These are phyloP conservation scores for Gastrolobium bilobum DNA, from an alignment of 306 rosid genomes.

Conservation along the genomic window DNA sequence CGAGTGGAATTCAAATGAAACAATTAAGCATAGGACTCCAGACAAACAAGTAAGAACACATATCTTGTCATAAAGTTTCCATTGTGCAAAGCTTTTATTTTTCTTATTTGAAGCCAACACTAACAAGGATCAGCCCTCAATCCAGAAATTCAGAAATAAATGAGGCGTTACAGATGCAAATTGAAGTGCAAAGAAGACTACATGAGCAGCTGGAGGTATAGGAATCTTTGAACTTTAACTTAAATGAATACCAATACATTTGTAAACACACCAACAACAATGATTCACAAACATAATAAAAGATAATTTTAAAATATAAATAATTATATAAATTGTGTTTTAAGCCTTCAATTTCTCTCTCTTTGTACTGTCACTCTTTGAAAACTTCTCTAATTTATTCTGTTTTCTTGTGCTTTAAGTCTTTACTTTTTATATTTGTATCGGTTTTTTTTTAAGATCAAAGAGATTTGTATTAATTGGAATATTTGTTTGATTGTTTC, in stretches of 20 bases:
- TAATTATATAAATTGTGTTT: no score
- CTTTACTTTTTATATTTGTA: no score
- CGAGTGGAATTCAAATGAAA: conserved; percentile 67
- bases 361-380: no score
- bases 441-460: no score
- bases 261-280: background rate
- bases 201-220: conserved; percentile 93
- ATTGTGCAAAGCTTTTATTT: conserved; percentile 17
- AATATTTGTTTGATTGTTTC: no score
- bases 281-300: background rate
- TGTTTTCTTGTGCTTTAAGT: no score
- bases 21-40: conserved; percentile 67
- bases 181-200: conserved; percentile 88
- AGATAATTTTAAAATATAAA: no score
- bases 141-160: conserved; percentile 74
- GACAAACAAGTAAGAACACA: conserved; percentile 72
- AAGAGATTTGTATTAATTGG: no score
- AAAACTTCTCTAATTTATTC: no score
- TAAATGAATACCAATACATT: background rate
- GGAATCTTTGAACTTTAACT: conserved; percentile 6
- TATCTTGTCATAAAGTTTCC: conserved; percentile 3
- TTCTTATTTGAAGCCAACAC: conserved; percentile 12
- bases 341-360: no score
- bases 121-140: conserved; percentile 39
- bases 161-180: conserved; percentile 85